A percentile compares a stretch with the other conserved stretches of the same genome.
phyloP scores from a whole-genome alignment of 2,329 filamentous ascomycete species.

The Lecanoromycetidae sp. region DNA sequence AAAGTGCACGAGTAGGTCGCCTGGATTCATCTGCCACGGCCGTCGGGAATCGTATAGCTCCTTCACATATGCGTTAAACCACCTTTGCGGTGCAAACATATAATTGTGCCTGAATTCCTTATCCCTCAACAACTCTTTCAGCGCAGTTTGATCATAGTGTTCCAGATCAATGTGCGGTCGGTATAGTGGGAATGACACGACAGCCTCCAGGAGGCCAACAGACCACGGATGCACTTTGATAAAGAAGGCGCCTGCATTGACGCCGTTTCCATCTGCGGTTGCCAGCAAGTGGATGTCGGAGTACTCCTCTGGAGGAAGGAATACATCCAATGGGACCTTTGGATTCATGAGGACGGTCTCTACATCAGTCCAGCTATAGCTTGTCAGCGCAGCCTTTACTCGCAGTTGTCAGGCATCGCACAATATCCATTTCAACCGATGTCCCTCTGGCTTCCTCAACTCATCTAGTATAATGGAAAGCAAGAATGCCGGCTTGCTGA shows the following conservation, averaged over 20 bases:
- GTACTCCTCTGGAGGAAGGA: slow-evolving; percentile 28
- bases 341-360: slow-evolving; percentile 32
- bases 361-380: slow-evolving; percentile 28
- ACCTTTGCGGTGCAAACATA: slow-evolving; percentile 21
- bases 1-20: slow-evolving; percentile 17
- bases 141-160: slow-evolving; percentile 21
- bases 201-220: slow-evolving; percentile 28
- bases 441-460: slow-evolving; percentile 28
- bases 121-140: slow-evolving; percentile 22
- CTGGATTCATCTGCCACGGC: slow-evolving; percentile 10
- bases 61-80: slow-evolving; percentile 23
- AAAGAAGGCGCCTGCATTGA: slow-evolving; percentile 32
- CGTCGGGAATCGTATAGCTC: not conserved
- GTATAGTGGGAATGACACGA: slow-evolving; percentile 29
- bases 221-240: slow-evolving; percentile 29
- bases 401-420: slow-evolving; percentile 11
- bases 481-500: slow-evolving; percentile 32
- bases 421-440: slow-evolving; percentile 31
- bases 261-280: slow-evolving; percentile 29
- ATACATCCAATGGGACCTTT: slow-evolving; percentile 28
- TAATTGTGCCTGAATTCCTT: slow-evolving; percentile 16
- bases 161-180: slow-evolving; percentile 20
- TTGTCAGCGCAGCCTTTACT: not conserved
- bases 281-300: slow-evolving; percentile 28
- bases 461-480: slow-evolving; percentile 29